phyloP scores from a whole-genome alignment of 352 stramenopile species.

The Bremia lactucae region DNA sequence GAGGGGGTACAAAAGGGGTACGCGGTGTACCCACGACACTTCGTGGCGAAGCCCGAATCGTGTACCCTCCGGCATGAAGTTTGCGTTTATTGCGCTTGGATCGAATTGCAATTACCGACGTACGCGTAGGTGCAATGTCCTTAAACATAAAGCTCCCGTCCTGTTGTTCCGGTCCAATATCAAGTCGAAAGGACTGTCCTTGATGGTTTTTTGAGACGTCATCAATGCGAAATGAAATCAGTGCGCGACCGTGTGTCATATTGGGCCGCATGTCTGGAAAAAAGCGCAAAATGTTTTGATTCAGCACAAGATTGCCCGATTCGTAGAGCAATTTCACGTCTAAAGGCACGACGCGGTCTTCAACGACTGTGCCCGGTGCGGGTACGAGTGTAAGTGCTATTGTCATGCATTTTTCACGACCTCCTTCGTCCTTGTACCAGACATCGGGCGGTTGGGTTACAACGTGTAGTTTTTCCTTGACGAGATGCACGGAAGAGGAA shows the following conservation, averaged over 20 bases:
- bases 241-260: constrained; percentile 73
- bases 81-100: constrained; percentile 93
- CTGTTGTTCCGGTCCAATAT: constrained; percentile 82
- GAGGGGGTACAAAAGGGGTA: constrained; percentile 24
- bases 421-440: constrained; percentile 96
- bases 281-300: constrained; percentile 87
- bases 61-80: constrained; percentile 28
- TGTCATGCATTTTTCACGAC: constrained; percentile 91
- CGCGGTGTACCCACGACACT: constrained; percentile 29
- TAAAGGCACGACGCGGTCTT: constrained; percentile 69
- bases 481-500: constrained; percentile 45
- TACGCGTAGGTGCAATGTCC: constrained; percentile 85
- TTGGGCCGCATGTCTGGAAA: constrained; percentile 80
- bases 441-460: constrained; percentile 79
- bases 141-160: constrained; percentile 77
- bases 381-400: constrained; percentile 75
- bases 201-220: constrained; percentile 98
- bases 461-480: constrained; percentile 72
- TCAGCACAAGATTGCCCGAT: constrained; percentile 70
- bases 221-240: constrained; percentile 92
- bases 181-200: constrained; percentile 87
- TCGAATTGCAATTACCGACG: constrained; percentile 85
- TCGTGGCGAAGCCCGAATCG: constrained; percentile 25
- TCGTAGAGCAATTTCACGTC: constrained; percentile 78
- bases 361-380: constrained; percentile 46